Percentiles rank a stretch among this genome's conserved stretches.
Conservation (phyloP, 805 yeast species). For the Geotrichum ghanense region DNA sequence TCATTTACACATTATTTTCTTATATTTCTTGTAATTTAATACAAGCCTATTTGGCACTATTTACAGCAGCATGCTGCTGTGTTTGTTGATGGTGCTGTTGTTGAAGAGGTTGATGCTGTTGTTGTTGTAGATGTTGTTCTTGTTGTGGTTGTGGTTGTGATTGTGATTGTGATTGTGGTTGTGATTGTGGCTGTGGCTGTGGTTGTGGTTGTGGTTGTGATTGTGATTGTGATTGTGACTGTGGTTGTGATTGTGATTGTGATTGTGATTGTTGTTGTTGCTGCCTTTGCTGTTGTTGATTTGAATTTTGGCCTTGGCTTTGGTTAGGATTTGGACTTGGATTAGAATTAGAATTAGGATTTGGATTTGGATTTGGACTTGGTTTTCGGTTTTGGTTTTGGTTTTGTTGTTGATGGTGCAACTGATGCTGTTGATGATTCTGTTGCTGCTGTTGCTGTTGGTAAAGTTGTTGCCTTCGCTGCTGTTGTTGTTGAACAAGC, state of each 20-base stretch:
- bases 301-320: constrained; percentile 6
- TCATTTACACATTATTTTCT: too few species aligned
- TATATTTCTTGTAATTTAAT: too few species aligned
- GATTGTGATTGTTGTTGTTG: constrained; percentile 10
- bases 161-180: constrained; percentile 14
- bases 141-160: constrained; percentile 10
- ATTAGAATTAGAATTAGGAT: constrained; percentile 9
- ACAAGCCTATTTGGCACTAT: too few species aligned
- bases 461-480: constrained; percentile 22
- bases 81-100: neutral
- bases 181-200: constrained; percentile 6
- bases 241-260: constrained; percentile 7
- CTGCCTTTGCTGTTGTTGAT: constrained; percentile 14
- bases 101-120: constrained; percentile 4
- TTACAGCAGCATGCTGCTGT: neutral
- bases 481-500: constrained; percentile 29
- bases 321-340: constrained; percentile 8
- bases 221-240: constrained; percentile 9
- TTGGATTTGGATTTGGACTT: constrained; percentile 8
- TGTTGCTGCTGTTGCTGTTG: constrained; percentile 21
- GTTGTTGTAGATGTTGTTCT: constrained; percentile 12
- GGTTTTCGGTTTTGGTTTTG: constrained; percentile 8
- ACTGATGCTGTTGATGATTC: constrained; percentile 15
- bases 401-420: constrained; percentile 12
- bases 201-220: constrained; percentile 6